phyloP scores from a whole-genome alignment of 257 asterid genomes.

The Oldenlandia corymbosa region DNA sequence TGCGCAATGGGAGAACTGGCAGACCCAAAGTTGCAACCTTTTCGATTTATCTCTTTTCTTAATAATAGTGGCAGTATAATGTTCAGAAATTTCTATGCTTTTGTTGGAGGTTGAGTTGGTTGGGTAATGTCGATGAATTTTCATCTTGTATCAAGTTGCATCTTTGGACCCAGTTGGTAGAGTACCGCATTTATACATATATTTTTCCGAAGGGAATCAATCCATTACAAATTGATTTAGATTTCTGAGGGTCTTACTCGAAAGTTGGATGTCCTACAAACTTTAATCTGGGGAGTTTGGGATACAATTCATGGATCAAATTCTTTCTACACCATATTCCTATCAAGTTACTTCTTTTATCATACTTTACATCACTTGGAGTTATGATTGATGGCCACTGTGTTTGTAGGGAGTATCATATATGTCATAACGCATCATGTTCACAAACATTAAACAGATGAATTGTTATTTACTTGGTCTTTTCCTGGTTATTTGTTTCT shows the following conservation, averaged over 20 bases:
- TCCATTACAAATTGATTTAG: too few species aligned
- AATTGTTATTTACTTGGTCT: too few species aligned
- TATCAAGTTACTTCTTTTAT: background rate
- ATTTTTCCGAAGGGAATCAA: too few species aligned
- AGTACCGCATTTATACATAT: too few species aligned
- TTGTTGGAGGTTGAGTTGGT: background rate
- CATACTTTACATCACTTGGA: background rate
- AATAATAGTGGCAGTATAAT: background rate
- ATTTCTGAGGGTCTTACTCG: too few species aligned
- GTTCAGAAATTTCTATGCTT: background rate
- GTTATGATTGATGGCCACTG: too few species aligned
- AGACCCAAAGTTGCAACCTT: background rate
- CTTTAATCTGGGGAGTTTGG: background rate
- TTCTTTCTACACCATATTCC: background rate
- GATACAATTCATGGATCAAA: background rate
- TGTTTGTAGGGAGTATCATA: background rate
- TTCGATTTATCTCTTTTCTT: background rate
- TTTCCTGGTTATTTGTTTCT: background rate
- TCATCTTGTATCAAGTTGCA: too few species aligned
- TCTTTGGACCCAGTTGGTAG: too few species aligned
- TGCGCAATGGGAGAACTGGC: background rate
- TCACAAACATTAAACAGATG: too few species aligned
- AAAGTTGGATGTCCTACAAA: background rate
- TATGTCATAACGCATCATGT: background rate
- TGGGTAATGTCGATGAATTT: background rate